These are phyloP conservation scores for Hymenoscyphus occultus DNA, from an alignment of 2,329 filamentous ascomycete species.

Conservation along the genomic window DNA sequence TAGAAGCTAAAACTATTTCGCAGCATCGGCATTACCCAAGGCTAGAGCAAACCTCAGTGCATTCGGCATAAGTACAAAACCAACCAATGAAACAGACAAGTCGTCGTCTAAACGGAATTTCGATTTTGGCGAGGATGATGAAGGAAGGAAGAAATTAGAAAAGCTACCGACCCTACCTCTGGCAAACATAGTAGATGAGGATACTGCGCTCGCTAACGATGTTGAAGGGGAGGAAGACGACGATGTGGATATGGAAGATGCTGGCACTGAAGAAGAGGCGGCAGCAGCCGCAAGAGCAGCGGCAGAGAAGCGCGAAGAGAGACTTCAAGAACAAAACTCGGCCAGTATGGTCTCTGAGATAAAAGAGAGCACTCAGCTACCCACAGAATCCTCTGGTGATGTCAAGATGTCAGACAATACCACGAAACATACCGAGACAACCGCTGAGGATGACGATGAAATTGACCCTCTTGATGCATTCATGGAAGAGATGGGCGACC, in stretches of 20 bases:
- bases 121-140: conserved; percentile 85
- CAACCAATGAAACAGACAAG: conserved; percentile 63
- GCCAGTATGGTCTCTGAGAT: conserved; percentile 35
- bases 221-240: conserved; percentile 62
- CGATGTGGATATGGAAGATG: conserved; percentile 72
- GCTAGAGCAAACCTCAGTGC: conserved; percentile 72
- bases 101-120: conserved; percentile 68
- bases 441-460: conserved; percentile 63
- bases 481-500: conserved; percentile 66
- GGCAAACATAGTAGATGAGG: conserved; percentile 56
- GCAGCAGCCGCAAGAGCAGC: conserved; percentile 81
- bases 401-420: conserved; percentile 37
- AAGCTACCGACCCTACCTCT: conserved; percentile 78
- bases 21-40: conserved; percentile 57
- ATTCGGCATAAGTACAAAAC: conserved; percentile 76
- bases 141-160: conserved; percentile 81
- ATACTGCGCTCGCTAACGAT: conserved; percentile 52
- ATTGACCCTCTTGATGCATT: conserved; percentile 95
- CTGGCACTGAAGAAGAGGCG: conserved; percentile 81
- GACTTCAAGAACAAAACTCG: conserved; percentile 46
- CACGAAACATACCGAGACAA: conserved; percentile 22
- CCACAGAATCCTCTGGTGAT: conserved; percentile 38
- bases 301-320: conserved; percentile 77
- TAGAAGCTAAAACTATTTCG: conserved; percentile 18
- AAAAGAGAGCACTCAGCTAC: conserved; percentile 46